Evolutionary conservation across 1,139 yeast genomes (phyloP), one percentile per base, ranked within the genome.

Genomic region (Taiozyma sp.): DNA sequence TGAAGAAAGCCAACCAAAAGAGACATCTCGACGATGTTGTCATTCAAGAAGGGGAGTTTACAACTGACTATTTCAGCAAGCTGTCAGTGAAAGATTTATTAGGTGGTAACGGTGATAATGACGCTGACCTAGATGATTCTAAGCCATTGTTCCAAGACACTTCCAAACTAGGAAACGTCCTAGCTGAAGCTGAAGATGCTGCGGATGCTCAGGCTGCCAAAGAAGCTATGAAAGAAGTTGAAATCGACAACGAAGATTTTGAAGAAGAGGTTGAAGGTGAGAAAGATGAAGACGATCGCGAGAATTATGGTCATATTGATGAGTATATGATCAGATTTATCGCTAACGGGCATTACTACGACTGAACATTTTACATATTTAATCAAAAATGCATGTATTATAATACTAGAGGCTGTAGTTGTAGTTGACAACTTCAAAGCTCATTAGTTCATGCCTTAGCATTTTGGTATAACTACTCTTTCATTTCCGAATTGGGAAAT

Each of bases 31-130:
- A 95, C 68, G 90, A 90, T 67, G 96, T 95, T 42, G 95, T 95
- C 50, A 95, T 95, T 60, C 99, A 95, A 70, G 97, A 93, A 53
- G 99, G 99, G 66, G 99, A 91, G 59, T 95, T 95, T 69, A 95
- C 98, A 0, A 95, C 99, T 0, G 99, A 95, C 66, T 93, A 91
- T 67, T 88, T 95, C 65, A 88, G 91, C 42, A 88, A 88, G 64
- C 75, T 91, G 50, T 88, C 97, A 0, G 95, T 91, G n/a, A 80
- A 83, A 53, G 99, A 93, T 64, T 73, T 93, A 59, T 79, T 93
- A 14, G 91, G 90, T 26, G 85, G 83, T 56, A 85, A 79, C 24
- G 66, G 65, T 10, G 60, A 53, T 19, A 83, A 81, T 56, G 63
- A 62, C 11, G 63, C 54, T 29, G 67, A 56, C 9, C 46, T 65